These are phyloP conservation scores for Colletotrichum brevisporum DNA, from an alignment of 2,329 filamentous ascomycete genomes.

Conservation along the genomic window DNA sequence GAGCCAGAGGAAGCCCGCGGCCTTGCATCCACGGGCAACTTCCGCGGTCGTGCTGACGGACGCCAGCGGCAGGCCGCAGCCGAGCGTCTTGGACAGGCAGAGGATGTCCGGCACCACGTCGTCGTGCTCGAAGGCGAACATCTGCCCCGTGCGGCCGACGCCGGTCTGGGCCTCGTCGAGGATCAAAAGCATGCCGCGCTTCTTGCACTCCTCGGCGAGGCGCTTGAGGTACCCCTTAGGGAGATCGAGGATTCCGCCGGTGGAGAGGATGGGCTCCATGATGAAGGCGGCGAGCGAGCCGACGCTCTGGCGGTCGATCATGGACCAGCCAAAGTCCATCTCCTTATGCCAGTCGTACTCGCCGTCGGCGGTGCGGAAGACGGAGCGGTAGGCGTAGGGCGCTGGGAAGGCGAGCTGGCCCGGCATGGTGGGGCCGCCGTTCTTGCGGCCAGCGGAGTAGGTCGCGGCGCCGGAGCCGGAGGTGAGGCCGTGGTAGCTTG, in stretches of 20 bases:
- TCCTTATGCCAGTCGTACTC: conserved; percentile 77
- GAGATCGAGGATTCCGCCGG: conserved; percentile 69
- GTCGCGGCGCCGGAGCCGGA: conserved; percentile 65
- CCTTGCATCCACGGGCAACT: conserved; percentile 61
- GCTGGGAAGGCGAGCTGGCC: conserved; percentile 71
- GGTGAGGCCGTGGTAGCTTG: conserved; percentile 74
- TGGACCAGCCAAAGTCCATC: conserved; percentile 72
- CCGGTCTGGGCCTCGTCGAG: conserved; percentile 74
- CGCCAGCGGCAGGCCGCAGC: conserved; percentile 65
- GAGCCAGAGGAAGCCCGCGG: conserved; percentile 62
- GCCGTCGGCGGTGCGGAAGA: conserved; percentile 71
- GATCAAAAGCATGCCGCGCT: conserved; percentile 70
- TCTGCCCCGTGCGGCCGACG: conserved; percentile 67
- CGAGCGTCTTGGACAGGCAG: conserved; percentile 67
- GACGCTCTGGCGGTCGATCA: conserved; percentile 70
- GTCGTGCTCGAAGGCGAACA: conserved; percentile 71
- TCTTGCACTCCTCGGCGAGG: conserved; percentile 65
- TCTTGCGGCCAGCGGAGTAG: conserved; percentile 66
- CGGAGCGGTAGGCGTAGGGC: conserved; percentile 73
- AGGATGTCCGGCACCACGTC: conserved; percentile 64
- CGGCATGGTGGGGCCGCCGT: conserved; percentile 62
- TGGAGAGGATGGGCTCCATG: conserved; percentile 71
- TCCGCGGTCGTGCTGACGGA: conserved; percentile 63
- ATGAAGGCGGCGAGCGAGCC: conserved; percentile 75
- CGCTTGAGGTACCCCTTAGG: conserved; percentile 69